Conservation (phyloP, 352 stramenopile species). For the Phytophthora cactorum region DNA sequence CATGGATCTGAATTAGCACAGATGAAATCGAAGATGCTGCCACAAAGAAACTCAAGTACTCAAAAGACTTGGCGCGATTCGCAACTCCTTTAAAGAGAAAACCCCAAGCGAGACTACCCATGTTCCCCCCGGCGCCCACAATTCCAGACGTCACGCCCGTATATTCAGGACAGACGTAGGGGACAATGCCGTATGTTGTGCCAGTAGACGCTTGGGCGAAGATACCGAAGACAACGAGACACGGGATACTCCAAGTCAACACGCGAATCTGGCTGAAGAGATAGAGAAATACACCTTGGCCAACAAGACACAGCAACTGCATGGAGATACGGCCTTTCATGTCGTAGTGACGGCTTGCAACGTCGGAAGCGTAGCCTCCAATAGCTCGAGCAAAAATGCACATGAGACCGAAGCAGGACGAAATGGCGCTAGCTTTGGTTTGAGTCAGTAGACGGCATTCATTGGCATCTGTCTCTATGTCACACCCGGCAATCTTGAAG, state of each 20-base stretch:
- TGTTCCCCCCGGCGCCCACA: slow-evolving; percentile 60
- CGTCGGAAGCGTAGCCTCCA: slow-evolving; percentile 57
- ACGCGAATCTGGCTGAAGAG: slow-evolving; percentile 55
- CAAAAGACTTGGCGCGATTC: slow-evolving; percentile 37
- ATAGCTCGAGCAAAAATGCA: slow-evolving; percentile 91
- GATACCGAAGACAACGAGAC: slow-evolving; percentile 88
- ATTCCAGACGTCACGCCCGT: slow-evolving; percentile 56
- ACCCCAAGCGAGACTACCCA: slow-evolving; percentile 51
- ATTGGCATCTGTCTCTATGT: slow-evolving; percentile 20
- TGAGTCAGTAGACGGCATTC: slow-evolving; percentile 28
- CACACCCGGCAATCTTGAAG: slow-evolving; percentile 64
- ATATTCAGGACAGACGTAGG: slow-evolving; percentile 47
- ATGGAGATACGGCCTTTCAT: slow-evolving; percentile 48
- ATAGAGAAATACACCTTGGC: slow-evolving; percentile 75
- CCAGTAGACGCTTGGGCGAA: slow-evolving; percentile 66
- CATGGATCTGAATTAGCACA: slow-evolving; percentile 20
- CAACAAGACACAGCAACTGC: slow-evolving; percentile 79
- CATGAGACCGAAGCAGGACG: slow-evolving; percentile 93
- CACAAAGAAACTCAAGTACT: slow-evolving; percentile 51
- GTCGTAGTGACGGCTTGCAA: slow-evolving; percentile 59
- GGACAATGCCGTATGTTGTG: slow-evolving; percentile 64
- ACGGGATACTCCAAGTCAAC: slow-evolving; percentile 60
- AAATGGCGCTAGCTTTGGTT: slow-evolving; percentile 75
- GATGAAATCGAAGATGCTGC: slow-evolving; percentile 21
- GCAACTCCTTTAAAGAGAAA: slow-evolving; percentile 56